These are phyloP conservation scores for Aquilaria sinensis DNA, from an alignment of 345 rosid species.

Conservation along the genomic window DNA sequence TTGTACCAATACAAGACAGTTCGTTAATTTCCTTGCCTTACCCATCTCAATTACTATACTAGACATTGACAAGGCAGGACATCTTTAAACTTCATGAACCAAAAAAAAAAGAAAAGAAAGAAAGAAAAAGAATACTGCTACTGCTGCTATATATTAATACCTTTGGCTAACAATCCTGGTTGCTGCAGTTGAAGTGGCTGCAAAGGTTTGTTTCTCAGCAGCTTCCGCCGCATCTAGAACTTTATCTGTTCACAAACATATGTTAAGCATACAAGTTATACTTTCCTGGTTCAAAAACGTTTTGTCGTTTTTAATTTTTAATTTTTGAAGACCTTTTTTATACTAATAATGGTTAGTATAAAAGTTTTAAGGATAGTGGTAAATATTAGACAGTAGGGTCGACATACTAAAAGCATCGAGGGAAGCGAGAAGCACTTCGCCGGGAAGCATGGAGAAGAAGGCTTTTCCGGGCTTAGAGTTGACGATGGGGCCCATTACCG, in stretches of 20 bases:
- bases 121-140: background rate
- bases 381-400: no score
- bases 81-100: background rate
- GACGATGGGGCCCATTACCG: slow-evolving; percentile 64
- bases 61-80: background rate
- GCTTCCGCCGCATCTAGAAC: slow-evolving; percentile 82
- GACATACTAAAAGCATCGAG: slow-evolving; percentile 89
- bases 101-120: no score
- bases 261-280: background rate
- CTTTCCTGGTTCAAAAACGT: background rate
- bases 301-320: no score
- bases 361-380: no score
- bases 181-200: slow-evolving; percentile 70
- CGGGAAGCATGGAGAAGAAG: slow-evolving; percentile 73
- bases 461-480: slow-evolving; percentile 74
- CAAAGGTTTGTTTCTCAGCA: slow-evolving; percentile 74
- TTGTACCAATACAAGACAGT: background rate
- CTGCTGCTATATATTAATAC: slow-evolving; percentile 17
- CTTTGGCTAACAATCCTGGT: slow-evolving; percentile 53
- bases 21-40: no score
- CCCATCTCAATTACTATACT: no score
- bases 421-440: slow-evolving; percentile 79
- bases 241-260: slow-evolving; percentile 34
- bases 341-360: no score
- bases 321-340: no score